Percentiles rank a stretch among this genome's conserved stretches.
These are phyloP conservation scores for Begonia masoniana DNA, from an alignment of 306 rosid genomes.

Conservation along the genomic window DNA sequence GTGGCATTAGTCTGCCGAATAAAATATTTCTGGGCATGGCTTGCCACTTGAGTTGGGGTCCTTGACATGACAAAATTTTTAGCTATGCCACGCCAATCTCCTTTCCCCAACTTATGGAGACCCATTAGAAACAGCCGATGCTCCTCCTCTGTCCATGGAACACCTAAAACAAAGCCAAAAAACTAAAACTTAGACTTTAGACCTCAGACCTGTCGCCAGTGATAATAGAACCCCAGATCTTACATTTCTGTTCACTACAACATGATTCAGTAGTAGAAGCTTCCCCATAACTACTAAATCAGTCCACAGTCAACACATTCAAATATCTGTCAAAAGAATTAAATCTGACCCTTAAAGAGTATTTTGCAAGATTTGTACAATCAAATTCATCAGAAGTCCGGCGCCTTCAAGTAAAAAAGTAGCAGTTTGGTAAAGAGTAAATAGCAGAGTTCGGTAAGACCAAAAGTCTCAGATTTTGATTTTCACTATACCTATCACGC, in stretches of 20 bases:
- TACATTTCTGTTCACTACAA: background rate
- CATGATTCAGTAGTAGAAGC: background rate
- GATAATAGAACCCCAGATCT: too few species aligned
- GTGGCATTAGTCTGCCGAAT: background rate
- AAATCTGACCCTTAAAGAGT: too few species aligned
- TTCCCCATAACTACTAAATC: background rate
- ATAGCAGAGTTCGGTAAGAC: too few species aligned
- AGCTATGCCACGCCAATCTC: background rate
- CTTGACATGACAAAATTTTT: background rate
- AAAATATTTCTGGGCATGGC: background rate
- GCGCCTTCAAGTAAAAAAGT: too few species aligned
- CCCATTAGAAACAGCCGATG: background rate
- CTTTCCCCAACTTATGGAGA: background rate
- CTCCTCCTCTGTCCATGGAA: conserved; percentile 1
- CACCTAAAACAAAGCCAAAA: background rate
- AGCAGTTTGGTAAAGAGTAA: too few species aligned
- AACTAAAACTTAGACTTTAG: background rate
- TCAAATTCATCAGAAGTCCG: too few species aligned
- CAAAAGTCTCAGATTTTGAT: too few species aligned
- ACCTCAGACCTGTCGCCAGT: too few species aligned
- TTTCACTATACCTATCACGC: too few species aligned
- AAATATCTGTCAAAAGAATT: too few species aligned
- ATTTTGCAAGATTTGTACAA: too few species aligned
- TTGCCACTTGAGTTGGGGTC: background rate
- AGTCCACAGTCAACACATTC: too few species aligned